Evolutionary conservation across 257 asterid genomes (phyloP), one percentile per base, ranked within the genome.

Genomic region (Jasminum sambac): DNA sequence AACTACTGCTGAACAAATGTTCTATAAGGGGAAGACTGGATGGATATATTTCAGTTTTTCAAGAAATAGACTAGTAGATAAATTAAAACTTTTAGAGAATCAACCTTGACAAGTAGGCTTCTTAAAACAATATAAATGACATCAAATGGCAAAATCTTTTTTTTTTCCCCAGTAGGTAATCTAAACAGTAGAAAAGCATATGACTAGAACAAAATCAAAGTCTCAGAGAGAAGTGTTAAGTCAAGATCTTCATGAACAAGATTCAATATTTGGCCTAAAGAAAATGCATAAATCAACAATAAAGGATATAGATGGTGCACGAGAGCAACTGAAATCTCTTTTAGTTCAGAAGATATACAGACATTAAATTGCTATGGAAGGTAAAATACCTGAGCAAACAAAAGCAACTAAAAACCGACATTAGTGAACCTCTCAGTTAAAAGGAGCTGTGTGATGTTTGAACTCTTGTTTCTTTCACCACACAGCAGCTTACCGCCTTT

Each of bases 1-100:
- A 68, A 43, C 58, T 26, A 25, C 24, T n/a, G 65, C 67, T 48
- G 50, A 40, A 63, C 38, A 62, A 63, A 61, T 69, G 63, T 26
- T 24, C 70, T 21, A 46, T 16, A 46, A 48, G 25, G n/a, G 58
- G 25, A 48, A 48, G 58, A 4, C 58, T 48, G 2, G 10, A 48
- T 16, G 64, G 11, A 9, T 34, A 36, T 36, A 25, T 30, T 48
- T 48, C 24, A n/a, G 58, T 10, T 21, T 48, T 48, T 48, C 58
- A 48, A 48, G 16, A 5, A 48, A 48, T n/a, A 48, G 24, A 48
- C 58, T 48, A 48, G 24, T 48, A n/a, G 24, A 48, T 48, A 48
- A 46, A 14, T 14, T 14, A 44, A 44, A 46, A 46, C 16, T 46
- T 14, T 14, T 14, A 3, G 57, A n/a, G n/a, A 46, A 16, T 10